Conservation (phyloP, 2,329 filamentous ascomycete genomes). For the Pochonia chlamydosporia region DNA sequence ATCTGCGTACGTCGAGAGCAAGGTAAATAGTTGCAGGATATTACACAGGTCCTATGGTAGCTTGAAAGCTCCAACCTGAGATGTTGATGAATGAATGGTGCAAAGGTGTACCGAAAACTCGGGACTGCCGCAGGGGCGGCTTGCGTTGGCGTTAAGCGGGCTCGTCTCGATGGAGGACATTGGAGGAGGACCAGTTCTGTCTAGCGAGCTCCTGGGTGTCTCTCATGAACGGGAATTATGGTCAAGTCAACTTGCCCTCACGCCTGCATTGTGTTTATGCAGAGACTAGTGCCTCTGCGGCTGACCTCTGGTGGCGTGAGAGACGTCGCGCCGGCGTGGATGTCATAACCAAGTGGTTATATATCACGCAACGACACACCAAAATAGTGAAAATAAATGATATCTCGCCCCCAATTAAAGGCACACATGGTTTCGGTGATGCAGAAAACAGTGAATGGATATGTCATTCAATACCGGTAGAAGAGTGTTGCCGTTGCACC, state of each 20-base stretch:
- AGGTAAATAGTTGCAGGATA: slow-evolving; percentile 18
- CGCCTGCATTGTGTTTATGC: not conserved
- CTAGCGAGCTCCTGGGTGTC: slow-evolving; percentile 8
- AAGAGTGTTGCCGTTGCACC: too few species aligned
- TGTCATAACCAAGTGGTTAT: slow-evolving; percentile 22
- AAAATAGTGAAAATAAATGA: slow-evolving; percentile 13
- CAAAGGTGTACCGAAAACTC: slow-evolving; percentile 13
- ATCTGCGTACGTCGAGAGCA: slow-evolving; percentile 21
- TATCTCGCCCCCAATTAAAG: not conserved
- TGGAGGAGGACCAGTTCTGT: not conserved
- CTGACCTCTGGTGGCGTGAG: slow-evolving; percentile 1
- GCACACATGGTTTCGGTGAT: too few species aligned
- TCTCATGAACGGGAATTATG: slow-evolving; percentile 5
- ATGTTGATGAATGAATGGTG: slow-evolving; percentile 15
- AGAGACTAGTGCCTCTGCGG: slow-evolving; percentile 20
- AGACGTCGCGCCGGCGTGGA: slow-evolving; percentile 12
- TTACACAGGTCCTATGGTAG: slow-evolving; percentile 49
- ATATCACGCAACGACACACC: slow-evolving; percentile 10
- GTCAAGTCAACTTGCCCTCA: slow-evolving; percentile 1
- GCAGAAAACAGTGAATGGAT: too few species aligned
- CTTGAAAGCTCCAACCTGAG: slow-evolving; percentile 60
- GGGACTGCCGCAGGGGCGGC: slow-evolving; percentile 9
- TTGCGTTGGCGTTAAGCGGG: slow-evolving; percentile 12
- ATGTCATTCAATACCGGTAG: too few species aligned
- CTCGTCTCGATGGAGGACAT: slow-evolving; percentile 5